These are phyloP conservation scores for Dothideomycetes sp. DNA, from an alignment of 2,329 filamentous ascomycete species.

Conservation along the genomic window DNA sequence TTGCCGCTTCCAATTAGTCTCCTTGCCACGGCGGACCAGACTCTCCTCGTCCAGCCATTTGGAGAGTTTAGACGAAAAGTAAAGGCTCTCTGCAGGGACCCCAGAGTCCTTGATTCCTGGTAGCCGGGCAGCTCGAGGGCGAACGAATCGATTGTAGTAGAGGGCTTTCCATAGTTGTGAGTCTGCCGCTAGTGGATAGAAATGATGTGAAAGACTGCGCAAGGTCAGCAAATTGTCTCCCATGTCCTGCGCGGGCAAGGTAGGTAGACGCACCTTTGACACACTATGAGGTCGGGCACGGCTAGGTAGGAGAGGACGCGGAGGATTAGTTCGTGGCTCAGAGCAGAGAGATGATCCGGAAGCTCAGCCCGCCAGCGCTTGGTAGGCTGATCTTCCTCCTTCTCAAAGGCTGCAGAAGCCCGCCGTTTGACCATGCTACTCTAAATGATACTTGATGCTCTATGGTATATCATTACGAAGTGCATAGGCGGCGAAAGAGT, in stretches of 20 bases:
- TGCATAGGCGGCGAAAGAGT: neutral
- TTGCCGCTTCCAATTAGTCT: slow-evolving; percentile 74
- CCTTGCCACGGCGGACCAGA: slow-evolving; percentile 37
- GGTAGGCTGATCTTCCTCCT: slow-evolving; percentile 1
- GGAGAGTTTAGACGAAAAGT: slow-evolving; percentile 45
- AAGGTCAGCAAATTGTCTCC: slow-evolving; percentile 19
- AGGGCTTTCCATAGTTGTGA: slow-evolving; percentile 83
- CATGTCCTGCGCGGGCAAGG: neutral
- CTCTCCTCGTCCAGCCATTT: slow-evolving; percentile 53
- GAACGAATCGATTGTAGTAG: slow-evolving; percentile 80
- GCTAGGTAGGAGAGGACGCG: slow-evolving; percentile 72
- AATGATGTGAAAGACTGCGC: slow-evolving; percentile 61
- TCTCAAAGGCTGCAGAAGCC: slow-evolving; percentile 6
- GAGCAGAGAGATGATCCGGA: slow-evolving; percentile 53
- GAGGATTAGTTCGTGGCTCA: slow-evolving; percentile 82
- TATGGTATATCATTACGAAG: too few relatives aligned
- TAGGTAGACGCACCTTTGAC: slow-evolving; percentile 44
- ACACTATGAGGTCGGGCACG: slow-evolving; percentile 54
- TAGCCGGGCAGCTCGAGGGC: slow-evolving; percentile 66
- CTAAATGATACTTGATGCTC: too few relatives aligned
- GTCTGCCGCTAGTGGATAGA: slow-evolving; percentile 63
- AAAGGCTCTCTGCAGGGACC: slow-evolving; percentile 26
- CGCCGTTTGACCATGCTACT: slow-evolving; percentile 11
- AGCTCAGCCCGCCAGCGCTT: slow-evolving; percentile 4
- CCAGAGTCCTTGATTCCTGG: slow-evolving; percentile 48